Evolutionary conservation across 345 rosid species (phyloP).

Genomic region (Eucalyptus brandiana): DNA sequence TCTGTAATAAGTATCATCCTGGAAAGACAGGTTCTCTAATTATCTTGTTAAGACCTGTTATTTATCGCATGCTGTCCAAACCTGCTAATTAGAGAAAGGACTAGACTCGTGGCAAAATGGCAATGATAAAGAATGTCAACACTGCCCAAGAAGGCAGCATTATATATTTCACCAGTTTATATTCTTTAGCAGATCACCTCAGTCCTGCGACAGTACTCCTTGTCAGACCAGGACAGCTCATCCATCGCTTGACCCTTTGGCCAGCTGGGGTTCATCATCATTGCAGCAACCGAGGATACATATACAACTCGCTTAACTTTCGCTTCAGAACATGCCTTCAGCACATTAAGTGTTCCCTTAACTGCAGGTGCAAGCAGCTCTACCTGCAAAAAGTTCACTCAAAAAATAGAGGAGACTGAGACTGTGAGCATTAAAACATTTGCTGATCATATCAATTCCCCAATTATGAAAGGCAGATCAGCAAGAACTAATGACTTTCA

Average conservation of each 20-base stretch:
- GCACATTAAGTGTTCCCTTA: slow-evolving; percentile 16
- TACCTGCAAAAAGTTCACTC: background rate
- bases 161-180: background rate
- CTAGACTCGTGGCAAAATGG: background rate
- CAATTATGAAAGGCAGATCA: background rate
- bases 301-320: slow-evolving; percentile 16
- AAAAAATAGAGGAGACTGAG: background rate
- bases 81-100: background rate
- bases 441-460: background rate
- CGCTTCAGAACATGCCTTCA: slow-evolving; percentile 8
- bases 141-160: background rate
- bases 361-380: slow-evolving; percentile 15
- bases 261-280: slow-evolving; percentile 4
- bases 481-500: background rate
- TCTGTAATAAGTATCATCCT: background rate
- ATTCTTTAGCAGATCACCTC: background rate
- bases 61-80: background rate
- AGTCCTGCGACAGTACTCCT: slow-evolving; percentile 9
- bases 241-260: slow-evolving; percentile 8
- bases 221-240: slow-evolving; percentile 17
- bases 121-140: background rate
- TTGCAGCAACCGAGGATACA: slow-evolving; percentile 10
- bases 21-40: background rate
- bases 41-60: background rate
- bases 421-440: background rate